phyloP scores from a whole-genome alignment of 2,329 filamentous ascomycete species.

The Fusarium citri region DNA sequence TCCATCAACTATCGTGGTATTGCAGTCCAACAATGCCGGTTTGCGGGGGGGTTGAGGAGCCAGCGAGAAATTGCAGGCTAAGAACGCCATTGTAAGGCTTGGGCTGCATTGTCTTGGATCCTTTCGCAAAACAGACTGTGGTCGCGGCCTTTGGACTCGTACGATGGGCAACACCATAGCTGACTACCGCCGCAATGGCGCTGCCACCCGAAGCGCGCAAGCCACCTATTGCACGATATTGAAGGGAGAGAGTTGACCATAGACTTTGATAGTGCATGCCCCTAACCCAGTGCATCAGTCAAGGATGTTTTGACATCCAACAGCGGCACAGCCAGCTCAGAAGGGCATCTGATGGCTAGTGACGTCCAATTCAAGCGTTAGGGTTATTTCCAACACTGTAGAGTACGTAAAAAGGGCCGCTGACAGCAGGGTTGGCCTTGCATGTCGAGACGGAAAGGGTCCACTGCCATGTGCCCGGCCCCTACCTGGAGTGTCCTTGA shows the following conservation, averaged over 20 bases:
- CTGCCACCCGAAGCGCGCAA: slow-evolving; percentile 28
- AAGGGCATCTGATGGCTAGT: slow-evolving; percentile 23
- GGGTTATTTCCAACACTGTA: slow-evolving; percentile 20
- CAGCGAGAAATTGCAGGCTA: slow-evolving; percentile 12
- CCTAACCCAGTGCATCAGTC: slow-evolving; percentile 25
- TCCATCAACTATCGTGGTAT: slow-evolving; percentile 19
- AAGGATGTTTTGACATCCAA: slow-evolving; percentile 32
- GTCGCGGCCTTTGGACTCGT: slow-evolving; percentile 38
- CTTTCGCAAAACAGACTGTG: slow-evolving; percentile 32
- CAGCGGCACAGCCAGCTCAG: slow-evolving; percentile 29
- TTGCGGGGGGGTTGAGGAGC: slow-evolving; percentile 12
- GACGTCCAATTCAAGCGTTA: slow-evolving; percentile 18
- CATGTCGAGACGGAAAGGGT: slow-evolving; percentile 36
- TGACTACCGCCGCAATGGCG: slow-evolving; percentile 23
- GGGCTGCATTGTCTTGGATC: slow-evolving; percentile 24
- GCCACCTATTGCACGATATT: slow-evolving; percentile 35
- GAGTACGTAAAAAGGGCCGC: slow-evolving; percentile 22
- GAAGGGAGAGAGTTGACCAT: slow-evolving; percentile 26
- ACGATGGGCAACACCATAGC: slow-evolving; percentile 36
- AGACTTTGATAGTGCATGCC: slow-evolving; percentile 22
- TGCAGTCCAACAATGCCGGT: slow-evolving; percentile 17
- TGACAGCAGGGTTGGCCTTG: slow-evolving; percentile 39
- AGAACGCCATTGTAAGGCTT: slow-evolving; percentile 6
- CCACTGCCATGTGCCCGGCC: slow-evolving; percentile 46
- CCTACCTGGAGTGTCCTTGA: slow-evolving; percentile 36